Evolutionary conservation across 805 yeast genomes (phyloP).

Genomic region (Hanseniaspora taiwanica): DNA sequence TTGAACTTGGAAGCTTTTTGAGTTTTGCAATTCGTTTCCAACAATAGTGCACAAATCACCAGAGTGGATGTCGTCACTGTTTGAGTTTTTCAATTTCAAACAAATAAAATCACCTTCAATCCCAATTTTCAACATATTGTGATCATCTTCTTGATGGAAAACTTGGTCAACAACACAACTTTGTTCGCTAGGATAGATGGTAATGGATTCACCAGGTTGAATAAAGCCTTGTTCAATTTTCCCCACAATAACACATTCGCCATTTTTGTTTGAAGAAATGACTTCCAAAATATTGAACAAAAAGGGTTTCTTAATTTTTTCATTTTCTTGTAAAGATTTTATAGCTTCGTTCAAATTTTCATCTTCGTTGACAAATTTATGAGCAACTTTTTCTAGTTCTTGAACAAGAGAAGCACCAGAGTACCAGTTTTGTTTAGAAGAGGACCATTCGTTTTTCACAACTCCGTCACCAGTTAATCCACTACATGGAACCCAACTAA

Average conservation of each 20-base stretch:
- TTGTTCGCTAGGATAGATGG: constrained; percentile 38
- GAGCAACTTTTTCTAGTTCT: constrained; percentile 45
- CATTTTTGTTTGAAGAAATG: constrained; percentile 33
- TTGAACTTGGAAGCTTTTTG: constrained; percentile 39
- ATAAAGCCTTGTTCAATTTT: constrained; percentile 54
- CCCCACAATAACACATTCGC: constrained; percentile 45
- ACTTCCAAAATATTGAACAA: constrained; percentile 54
- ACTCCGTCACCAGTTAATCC: constrained; percentile 93
- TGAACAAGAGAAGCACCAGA: constrained; percentile 78
- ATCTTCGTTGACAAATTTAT: constrained; percentile 7
- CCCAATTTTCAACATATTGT: constrained; percentile 22
- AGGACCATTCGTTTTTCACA: constrained; percentile 15
- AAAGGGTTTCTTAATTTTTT: constrained; percentile 28
- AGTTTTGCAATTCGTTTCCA: constrained; percentile 33
- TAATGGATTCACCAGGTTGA: constrained; percentile 56
- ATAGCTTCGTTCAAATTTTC: constrained; percentile 3
- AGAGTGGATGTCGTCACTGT: constrained; percentile 35
- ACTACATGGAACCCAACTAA: constrained; percentile 84
- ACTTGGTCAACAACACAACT: constrained; percentile 27
- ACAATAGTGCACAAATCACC: constrained; percentile 54
- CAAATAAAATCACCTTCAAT: constrained; percentile 43
- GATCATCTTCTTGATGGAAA: constrained; percentile 13
- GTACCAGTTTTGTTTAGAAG: constrained; percentile 89
- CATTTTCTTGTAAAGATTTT: neutral
- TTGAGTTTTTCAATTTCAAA: constrained; percentile 26